Conservation (phyloP, 495 filamentous ascomycete species). For the Aspergillus leporis region DNA sequence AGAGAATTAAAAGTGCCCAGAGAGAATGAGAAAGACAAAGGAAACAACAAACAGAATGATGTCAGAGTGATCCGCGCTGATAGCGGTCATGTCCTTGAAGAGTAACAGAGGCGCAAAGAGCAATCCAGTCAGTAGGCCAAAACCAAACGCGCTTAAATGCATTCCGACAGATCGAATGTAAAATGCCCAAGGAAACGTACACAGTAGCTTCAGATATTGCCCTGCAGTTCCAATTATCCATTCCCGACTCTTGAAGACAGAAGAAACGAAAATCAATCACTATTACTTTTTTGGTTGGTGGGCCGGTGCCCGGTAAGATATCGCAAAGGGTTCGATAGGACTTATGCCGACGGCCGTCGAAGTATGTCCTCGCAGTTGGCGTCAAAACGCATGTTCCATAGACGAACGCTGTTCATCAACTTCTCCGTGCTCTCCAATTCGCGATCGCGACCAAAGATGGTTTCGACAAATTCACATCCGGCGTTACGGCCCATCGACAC, state of each 20-base stretch:
- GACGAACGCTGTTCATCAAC: constrained; percentile 87
- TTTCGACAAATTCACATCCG: constrained; percentile 94
- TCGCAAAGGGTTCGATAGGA: constrained; percentile 2
- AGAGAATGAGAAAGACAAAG: constrained; percentile 20
- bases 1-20: constrained; percentile 8
- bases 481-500: constrained; percentile 88
- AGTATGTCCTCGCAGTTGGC: constrained; percentile 95
- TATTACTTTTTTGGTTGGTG: constrained; percentile 14
- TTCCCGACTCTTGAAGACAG: not conserved
- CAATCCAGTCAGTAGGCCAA: constrained; percentile 21
- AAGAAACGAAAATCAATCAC: constrained; percentile 6
- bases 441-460: constrained; percentile 91
- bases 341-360: constrained; percentile 42
- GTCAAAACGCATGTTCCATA: constrained; percentile 95
- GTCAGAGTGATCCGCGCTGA: constrained; percentile 16
- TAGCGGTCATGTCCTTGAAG: constrained; percentile 18
- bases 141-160: constrained; percentile 31
- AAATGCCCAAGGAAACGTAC: not conserved
- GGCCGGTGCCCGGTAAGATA: not conserved
- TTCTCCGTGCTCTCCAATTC: constrained; percentile 92
- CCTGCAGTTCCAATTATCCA: constrained; percentile 3
- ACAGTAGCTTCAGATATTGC: not conserved
- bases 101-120: constrained; percentile 21
- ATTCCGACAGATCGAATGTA: constrained; percentile 20
- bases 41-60: constrained; percentile 28